phyloP scores from a whole-genome alignment of 768 basidiomycete genomes.

The Chiua virens region DNA sequence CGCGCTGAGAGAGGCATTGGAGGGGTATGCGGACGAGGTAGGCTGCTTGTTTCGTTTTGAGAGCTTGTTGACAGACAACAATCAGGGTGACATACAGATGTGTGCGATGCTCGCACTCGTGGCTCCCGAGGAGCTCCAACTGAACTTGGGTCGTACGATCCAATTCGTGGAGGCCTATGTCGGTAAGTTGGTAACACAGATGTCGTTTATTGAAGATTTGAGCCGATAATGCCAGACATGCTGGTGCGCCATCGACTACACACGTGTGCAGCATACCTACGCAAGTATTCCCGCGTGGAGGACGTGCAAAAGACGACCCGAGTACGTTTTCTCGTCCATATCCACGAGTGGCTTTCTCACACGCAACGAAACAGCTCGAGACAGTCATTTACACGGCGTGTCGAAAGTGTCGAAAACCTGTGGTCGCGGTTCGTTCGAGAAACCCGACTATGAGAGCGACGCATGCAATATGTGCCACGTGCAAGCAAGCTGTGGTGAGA shows the following conservation, averaged over 20 bases:
- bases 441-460: conserved; percentile 37
- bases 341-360: background rate
- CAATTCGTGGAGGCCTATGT: conserved; percentile 72
- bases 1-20: conserved; percentile 53
- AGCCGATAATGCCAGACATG: conserved; percentile 45
- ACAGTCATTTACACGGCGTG: conserved; percentile 73
- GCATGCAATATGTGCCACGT: conserved; percentile 57
- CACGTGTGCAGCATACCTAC: conserved; percentile 69
- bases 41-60: conserved; percentile 4
- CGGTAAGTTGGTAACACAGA: conserved; percentile 43
- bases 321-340: conserved; percentile 35
- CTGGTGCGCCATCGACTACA: conserved; percentile 62
- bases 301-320: conserved; percentile 53
- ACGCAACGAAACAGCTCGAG: conserved; percentile 48
- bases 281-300: conserved; percentile 58
- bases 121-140: conserved; percentile 54
- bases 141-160: conserved; percentile 43
- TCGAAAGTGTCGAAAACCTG: conserved; percentile 65
- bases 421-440: conserved; percentile 39
- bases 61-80: background rate
- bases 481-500: conserved; percentile 44
- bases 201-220: background rate
- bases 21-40: conserved; percentile 65
- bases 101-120: conserved; percentile 71
- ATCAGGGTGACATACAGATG: conserved; percentile 77